Conservation (phyloP, 148 eudicot genomes). For the Drosera capensis region DNA sequence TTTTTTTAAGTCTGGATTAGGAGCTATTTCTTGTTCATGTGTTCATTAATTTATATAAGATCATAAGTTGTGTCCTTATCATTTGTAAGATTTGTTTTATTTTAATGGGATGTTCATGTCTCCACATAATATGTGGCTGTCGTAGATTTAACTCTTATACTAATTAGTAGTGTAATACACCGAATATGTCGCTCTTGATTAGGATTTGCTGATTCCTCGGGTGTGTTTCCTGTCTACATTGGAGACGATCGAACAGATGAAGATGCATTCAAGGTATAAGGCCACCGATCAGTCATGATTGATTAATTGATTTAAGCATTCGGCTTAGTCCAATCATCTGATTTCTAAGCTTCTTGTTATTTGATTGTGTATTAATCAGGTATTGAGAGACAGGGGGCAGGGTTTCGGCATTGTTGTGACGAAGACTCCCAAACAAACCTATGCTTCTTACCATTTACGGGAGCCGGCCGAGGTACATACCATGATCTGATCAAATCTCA, state of each 20-base stretch:
- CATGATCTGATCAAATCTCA: background rate
- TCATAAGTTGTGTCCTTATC: conserved; percentile 1
- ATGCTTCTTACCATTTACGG: conserved; percentile 66
- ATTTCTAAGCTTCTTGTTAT: background rate
- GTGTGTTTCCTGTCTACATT: conserved; percentile 80
- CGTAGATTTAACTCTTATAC: background rate
- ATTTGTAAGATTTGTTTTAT: too few relatives aligned
- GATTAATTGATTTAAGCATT: background rate
- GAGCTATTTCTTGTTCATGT: background rate
- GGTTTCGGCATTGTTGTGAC: conserved; percentile 93
- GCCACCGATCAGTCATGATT: background rate
- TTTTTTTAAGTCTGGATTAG: background rate
- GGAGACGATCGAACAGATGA: conserved; percentile 94
- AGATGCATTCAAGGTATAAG: conserved; percentile 84
- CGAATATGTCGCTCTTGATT: too few relatives aligned
- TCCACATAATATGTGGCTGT: background rate
- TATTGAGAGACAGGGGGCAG: conserved; percentile 67
- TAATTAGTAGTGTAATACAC: background rate
- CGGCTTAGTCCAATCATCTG: background rate
- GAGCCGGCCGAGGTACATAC: conserved; percentile 66
- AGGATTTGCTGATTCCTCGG: conserved; percentile 55
- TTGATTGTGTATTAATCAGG: conserved; percentile 17
- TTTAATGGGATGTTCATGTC: too few relatives aligned
- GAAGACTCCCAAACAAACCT: conserved; percentile 63
- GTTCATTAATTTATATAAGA: background rate